These are phyloP conservation scores for Talaromyces stipitatus DNA, from an alignment of 495 filamentous ascomycete species.

Conservation along the genomic window DNA sequence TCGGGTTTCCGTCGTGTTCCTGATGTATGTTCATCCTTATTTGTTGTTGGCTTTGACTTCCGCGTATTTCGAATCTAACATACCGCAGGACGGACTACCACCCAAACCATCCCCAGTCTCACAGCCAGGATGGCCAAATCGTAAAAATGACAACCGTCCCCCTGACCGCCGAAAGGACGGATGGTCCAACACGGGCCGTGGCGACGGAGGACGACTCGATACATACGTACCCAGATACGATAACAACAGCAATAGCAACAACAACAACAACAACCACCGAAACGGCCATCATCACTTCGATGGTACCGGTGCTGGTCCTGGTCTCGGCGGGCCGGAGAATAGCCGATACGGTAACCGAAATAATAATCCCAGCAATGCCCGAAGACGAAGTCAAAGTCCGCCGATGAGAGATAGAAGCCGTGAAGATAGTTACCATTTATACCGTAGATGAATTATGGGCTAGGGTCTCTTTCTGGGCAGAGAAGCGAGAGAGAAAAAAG, in stretches of 20 bases:
- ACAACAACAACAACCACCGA: not conserved
- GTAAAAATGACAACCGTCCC: constrained; percentile 19
- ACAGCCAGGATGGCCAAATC: constrained; percentile 21
- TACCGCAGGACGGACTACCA: constrained; percentile 27
- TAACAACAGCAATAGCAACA: constrained; percentile 6
- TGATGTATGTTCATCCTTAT: not conserved
- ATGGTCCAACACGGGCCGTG: constrained; percentile 17
- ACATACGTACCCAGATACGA: constrained; percentile 35
- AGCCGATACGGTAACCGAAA: constrained; percentile 13
- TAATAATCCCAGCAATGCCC: constrained; percentile 18
- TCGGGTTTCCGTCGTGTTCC: not conserved
- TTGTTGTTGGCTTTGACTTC: not conserved
- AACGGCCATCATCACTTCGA: constrained; percentile 1
- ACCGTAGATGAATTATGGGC: constrained; percentile 1
- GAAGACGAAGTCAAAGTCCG: constrained; percentile 36
- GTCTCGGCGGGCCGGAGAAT: not conserved
- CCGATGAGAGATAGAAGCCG: constrained; percentile 16
- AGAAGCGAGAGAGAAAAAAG: not conserved
- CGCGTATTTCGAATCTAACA: not conserved
- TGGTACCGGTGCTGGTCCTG: not conserved
- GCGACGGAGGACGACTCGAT: constrained; percentile 22
- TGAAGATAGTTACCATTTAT: constrained; percentile 8
- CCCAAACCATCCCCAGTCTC: constrained; percentile 27
- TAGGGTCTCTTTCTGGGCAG: not conserved
- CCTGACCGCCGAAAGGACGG: constrained; percentile 27